Evolutionary conservation across 257 asterid species (phyloP).

Genomic region (Nicotiana noctiflora): DNA sequence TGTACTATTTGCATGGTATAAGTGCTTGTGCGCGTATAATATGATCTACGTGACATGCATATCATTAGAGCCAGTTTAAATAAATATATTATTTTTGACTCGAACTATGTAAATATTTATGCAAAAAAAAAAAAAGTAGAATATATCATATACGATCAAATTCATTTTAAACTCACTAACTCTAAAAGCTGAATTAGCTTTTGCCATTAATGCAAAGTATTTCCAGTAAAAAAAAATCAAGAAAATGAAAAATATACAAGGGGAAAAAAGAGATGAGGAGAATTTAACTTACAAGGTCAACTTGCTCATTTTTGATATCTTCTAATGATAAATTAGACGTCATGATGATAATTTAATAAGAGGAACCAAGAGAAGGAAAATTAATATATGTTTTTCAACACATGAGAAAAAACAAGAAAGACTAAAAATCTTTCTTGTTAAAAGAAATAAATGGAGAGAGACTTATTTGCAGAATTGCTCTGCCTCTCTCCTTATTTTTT

Average conservation of each 20-base stretch:
- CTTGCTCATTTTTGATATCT: conserved; percentile 48
- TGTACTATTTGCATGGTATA: no score
- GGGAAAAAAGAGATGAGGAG: background rate
- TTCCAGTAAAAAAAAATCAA: background rate
- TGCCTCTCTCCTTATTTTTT: conserved; percentile 4
- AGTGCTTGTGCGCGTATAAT: background rate
- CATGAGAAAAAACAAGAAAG: background rate
- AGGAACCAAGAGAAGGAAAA: background rate
- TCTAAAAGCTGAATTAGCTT: background rate
- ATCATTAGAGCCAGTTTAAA: background rate
- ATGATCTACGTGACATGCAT: background rate
- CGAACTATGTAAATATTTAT: background rate
- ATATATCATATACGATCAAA: background rate
- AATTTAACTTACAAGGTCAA: conserved; percentile 51
- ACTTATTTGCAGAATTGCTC: background rate
- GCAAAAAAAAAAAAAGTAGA: background rate
- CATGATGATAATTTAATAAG: conserved; percentile 24
- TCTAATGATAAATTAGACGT: conserved; percentile 40
- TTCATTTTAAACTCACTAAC: background rate
- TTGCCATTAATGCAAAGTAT: background rate
- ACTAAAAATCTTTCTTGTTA: background rate
- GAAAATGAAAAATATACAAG: background rate
- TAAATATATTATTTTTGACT: background rate
- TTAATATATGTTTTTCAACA: background rate
- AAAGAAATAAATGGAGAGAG: background rate